Percentiles rank a stretch among this genome's conserved stretches.
These are phyloP conservation scores for Pholiota microspora DNA, from an alignment of 768 basidiomycete species.

Conservation along the genomic window DNA sequence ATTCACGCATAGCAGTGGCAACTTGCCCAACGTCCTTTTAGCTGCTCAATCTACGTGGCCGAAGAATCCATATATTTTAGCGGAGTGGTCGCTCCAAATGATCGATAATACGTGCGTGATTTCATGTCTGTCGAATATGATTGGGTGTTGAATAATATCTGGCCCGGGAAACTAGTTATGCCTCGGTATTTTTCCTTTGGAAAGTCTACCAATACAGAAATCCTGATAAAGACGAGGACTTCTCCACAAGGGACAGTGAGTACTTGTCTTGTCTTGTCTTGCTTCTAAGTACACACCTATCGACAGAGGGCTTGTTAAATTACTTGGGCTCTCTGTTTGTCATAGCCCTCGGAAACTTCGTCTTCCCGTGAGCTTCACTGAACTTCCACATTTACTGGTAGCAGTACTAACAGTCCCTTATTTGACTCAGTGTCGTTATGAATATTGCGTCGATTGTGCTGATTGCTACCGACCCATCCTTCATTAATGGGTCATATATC, in stretches of 20 bases:
- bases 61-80: conserved; percentile 14
- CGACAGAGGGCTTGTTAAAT: conserved; percentile 17
- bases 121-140: no score
- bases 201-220: conserved; percentile 15
- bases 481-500: conserved; percentile 22
- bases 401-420: background rate
- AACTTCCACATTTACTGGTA: background rate
- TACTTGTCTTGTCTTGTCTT: background rate
- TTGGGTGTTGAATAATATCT: no score
- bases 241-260: conserved; percentile 15
- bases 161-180: no score
- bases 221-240: background rate
- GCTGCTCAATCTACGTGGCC: conserved; percentile 11
- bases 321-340: conserved; percentile 31
- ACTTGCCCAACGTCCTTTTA: conserved; percentile 4
- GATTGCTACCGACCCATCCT: conserved; percentile 20
- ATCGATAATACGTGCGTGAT: conserved; percentile 33
- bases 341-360: conserved; percentile 35
- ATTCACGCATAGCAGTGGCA: conserved; percentile 9
- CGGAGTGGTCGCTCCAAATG: conserved; percentile 32
- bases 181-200: conserved; percentile 25
- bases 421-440: conserved; percentile 21
- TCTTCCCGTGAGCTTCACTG: conserved; percentile 27
- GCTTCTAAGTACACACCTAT: background rate
- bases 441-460: conserved; percentile 30